Percentiles rank a stretch among this genome's conserved stretches.
Evolutionary conservation across 2,329 filamentous ascomycete genomes (phyloP).

Genomic region (Coniella vitis): DNA sequence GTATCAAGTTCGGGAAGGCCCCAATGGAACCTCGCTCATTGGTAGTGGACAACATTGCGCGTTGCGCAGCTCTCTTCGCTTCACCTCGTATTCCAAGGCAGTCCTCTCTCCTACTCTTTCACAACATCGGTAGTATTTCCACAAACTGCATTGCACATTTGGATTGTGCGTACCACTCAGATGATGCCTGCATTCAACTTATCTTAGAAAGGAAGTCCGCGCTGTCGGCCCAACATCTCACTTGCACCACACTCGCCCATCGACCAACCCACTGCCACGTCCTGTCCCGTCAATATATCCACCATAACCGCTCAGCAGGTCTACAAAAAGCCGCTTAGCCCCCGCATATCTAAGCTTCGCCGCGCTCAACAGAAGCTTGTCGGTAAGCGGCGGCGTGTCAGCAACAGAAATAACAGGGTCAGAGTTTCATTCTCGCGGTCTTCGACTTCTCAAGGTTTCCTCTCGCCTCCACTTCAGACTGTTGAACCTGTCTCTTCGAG

Average conservation of each 20-base stretch:
- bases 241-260: slow-evolving; percentile 20
- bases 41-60: not conserved
- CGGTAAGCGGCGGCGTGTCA: slow-evolving; percentile 25
- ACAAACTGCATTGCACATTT: slow-evolving; percentile 18
- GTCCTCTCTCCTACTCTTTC: slow-evolving; percentile 1
- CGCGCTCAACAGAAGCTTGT: slow-evolving; percentile 31
- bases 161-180: slow-evolving; percentile 30
- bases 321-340: slow-evolving; percentile 25
- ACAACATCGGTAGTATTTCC: slow-evolving; percentile 21
- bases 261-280: slow-evolving; percentile 6
- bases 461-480: slow-evolving; percentile 6
- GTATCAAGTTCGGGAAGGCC: slow-evolving; percentile 19
- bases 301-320: slow-evolving; percentile 26
- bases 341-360: slow-evolving; percentile 25
- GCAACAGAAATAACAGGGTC: slow-evolving; percentile 23
- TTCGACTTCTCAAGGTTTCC: slow-evolving; percentile 15
- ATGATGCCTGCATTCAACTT: slow-evolving; percentile 37
- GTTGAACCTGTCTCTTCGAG: not conserved
- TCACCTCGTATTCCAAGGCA: slow-evolving; percentile 2
- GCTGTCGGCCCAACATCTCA: slow-evolving; percentile 30
- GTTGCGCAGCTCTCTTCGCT: not conserved
- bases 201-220: slow-evolving; percentile 37
- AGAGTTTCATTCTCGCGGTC: slow-evolving; percentile 25
- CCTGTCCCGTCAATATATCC: slow-evolving; percentile 17
- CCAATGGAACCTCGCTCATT: slow-evolving; percentile 11